Conservation (phyloP, 371 early-diverging fungal species). For the Furculomyces boomerangus region DNA sequence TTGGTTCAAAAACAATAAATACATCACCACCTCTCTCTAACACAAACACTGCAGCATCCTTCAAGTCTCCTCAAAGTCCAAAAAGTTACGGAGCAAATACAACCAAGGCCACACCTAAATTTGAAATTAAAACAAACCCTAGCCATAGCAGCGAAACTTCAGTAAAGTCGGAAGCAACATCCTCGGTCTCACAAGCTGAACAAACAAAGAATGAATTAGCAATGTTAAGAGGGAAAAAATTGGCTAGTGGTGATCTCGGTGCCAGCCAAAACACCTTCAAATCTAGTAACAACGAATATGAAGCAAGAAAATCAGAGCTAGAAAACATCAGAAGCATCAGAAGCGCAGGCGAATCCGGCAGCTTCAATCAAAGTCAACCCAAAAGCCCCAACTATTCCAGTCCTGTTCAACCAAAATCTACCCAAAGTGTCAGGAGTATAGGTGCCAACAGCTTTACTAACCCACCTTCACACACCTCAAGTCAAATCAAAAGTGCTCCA, state of each 20-base stretch:
- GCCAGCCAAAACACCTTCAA: constrained; percentile 1
- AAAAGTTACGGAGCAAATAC: too few species aligned
- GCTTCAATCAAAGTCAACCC: not conserved
- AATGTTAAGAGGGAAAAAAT: constrained; percentile 20
- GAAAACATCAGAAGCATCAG: constrained; percentile 8
- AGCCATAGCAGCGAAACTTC: not conserved
- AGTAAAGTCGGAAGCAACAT: constrained; percentile 9
- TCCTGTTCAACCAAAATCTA: not conserved
- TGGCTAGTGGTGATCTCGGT: constrained; percentile 9
- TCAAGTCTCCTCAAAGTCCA: constrained; percentile 1
- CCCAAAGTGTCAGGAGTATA: not conserved
- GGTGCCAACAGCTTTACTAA: not conserved
- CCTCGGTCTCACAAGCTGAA: constrained; percentile 18
- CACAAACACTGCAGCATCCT: not conserved
- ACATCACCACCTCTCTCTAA: not conserved
- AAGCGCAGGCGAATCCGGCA: not conserved
- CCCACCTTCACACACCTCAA: not conserved
- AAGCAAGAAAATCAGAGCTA: constrained; percentile 20
- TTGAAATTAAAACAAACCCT: constrained; percentile 1
- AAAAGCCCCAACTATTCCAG: not conserved
- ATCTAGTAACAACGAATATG: not conserved
- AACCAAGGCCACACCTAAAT: constrained; percentile 4
- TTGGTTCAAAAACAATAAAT: constrained; percentile 4
- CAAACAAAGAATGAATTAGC: constrained; percentile 23
- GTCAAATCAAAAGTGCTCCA: too few species aligned